Evolutionary conservation across 2,329 filamentous ascomycete species (phyloP).

Genomic region (Aspergillus tanneri): DNA sequence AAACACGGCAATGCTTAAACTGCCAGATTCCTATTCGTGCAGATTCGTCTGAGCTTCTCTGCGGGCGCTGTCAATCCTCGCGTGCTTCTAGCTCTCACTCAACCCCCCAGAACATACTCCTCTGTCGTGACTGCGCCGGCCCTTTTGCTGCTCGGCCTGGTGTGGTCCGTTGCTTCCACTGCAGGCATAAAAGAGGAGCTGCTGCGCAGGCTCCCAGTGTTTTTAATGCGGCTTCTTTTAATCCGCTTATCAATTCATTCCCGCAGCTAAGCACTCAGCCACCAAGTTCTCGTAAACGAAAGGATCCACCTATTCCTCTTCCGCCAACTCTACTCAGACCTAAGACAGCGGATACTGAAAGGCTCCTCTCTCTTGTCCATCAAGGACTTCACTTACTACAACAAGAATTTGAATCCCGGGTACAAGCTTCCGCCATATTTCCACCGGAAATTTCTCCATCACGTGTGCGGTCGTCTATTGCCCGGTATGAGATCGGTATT

Average conservation of each 20-base stretch:
- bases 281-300: background rate
- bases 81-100: background rate
- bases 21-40: background rate
- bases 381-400: background rate
- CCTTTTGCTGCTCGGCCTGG: background rate
- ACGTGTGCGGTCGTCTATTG: background rate
- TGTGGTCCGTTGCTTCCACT: background rate
- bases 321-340: background rate
- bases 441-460: constrained; percentile 1
- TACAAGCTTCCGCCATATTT: background rate
- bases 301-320: background rate
- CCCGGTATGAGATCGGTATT: background rate
- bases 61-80: background rate
- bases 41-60: background rate
- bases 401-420: background rate
- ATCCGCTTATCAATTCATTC: background rate
- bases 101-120: background rate
- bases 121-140: background rate
- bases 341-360: background rate
- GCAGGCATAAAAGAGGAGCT: background rate
- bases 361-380: background rate
- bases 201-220: background rate
- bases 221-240: background rate
- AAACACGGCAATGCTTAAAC: background rate
- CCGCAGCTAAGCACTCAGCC: no score